phyloP scores from a whole-genome alignment of 2,329 filamentous ascomycete species.

The Fusarium mundagurra region DNA sequence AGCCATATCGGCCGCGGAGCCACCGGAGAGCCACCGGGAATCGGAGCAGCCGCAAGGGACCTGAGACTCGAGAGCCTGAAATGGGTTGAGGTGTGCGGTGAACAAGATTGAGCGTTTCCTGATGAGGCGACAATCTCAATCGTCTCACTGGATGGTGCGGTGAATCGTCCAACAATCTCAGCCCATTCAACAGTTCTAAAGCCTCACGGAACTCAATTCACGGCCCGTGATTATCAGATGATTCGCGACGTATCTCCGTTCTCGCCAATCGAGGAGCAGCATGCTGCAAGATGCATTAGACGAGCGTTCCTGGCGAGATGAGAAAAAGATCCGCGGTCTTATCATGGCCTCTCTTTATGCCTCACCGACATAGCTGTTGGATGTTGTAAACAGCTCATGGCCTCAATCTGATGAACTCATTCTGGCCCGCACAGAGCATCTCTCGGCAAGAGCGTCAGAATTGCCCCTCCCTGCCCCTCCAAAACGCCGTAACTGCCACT shows the following conservation, averaged over 20 bases:
- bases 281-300: constrained; percentile 36
- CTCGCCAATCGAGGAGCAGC: constrained; percentile 38
- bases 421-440: constrained; percentile 33
- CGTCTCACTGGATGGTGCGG: constrained; percentile 30
- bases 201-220: constrained; percentile 12
- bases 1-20: constrained; percentile 37
- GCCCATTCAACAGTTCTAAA: constrained; percentile 28
- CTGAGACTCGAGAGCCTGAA: constrained; percentile 6
- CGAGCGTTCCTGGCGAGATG: constrained; percentile 18
- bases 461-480: constrained; percentile 30
- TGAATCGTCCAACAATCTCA: constrained; percentile 34
- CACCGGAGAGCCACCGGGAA: constrained; percentile 38
- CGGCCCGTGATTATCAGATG: constrained; percentile 20
- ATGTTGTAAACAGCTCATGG: constrained; percentile 40
- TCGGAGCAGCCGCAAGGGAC: constrained; percentile 19
- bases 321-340: constrained; percentile 28
- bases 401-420: constrained; percentile 37
- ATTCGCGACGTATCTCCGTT: constrained; percentile 9
- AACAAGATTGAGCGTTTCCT: constrained; percentile 18
- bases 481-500: constrained; percentile 13
- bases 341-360: constrained; percentile 34
- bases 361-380: constrained; percentile 39
- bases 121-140: constrained; percentile 21
- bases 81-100: constrained; percentile 43
- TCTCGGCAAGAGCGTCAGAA: constrained; percentile 30